Evolutionary conservation across 2,329 filamentous ascomycete species (phyloP).

Genomic region (Neocucurbitaria cava): DNA sequence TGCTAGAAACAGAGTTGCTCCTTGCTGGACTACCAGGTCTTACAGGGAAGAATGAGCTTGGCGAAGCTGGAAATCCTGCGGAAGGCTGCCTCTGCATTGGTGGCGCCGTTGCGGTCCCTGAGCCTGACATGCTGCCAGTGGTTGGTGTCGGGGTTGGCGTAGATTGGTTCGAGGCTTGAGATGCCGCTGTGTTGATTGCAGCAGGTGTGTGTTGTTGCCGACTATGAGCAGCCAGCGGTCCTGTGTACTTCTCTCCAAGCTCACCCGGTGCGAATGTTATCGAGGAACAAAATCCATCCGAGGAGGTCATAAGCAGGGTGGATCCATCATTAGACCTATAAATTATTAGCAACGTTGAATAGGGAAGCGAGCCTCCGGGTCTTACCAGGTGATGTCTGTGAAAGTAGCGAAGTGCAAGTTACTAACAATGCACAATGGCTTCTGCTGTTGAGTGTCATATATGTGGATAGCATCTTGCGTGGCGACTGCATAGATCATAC

Average conservation of each 20-base stretch:
- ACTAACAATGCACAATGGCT: conserved; percentile 91
- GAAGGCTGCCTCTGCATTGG: conserved; percentile 59
- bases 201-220: conserved; percentile 44
- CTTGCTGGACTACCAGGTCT: conserved; percentile 80
- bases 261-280: conserved; percentile 85
- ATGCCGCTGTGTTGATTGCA: conserved; percentile 50
- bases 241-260: conserved; percentile 80
- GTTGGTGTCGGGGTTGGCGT: conserved; percentile 77
- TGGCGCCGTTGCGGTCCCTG: conserved; percentile 56
- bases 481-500: conserved; percentile 95
- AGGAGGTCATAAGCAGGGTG: conserved; percentile 92
- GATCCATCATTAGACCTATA: conserved; percentile 76
- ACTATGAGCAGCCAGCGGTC: conserved; percentile 58
- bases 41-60: conserved; percentile 60
- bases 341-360: conserved; percentile 14
- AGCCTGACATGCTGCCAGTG: conserved; percentile 66
- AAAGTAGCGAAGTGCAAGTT: conserved; percentile 98
- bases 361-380: conserved; percentile 6
- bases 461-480: conserved; percentile 94
- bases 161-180: conserved; percentile 63
- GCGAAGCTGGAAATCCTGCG: conserved; percentile 64
- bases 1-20: conserved; percentile 84
- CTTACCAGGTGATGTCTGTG: conserved; percentile 93
- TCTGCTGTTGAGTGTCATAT: conserved; percentile 97
- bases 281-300: conserved; percentile 95